Conservation (phyloP, 2,329 filamentous ascomycete species). For the Colletotrichum camelliae region DNA sequence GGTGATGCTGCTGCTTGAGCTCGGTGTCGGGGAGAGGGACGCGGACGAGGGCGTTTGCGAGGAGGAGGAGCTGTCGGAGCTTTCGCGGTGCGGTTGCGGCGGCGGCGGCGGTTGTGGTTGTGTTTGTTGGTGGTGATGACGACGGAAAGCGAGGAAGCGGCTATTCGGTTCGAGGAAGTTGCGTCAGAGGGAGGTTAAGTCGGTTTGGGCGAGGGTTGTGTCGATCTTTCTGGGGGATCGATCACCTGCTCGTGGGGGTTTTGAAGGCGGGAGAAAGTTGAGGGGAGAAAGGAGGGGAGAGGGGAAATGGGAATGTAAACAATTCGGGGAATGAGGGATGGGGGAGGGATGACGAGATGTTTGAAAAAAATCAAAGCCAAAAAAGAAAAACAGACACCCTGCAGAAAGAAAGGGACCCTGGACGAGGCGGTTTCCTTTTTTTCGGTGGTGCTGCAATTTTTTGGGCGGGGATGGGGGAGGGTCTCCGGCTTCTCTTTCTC, state of each 20-base stretch:
- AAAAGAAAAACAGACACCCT: background rate
- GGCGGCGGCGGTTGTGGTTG: background rate
- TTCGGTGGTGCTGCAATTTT: background rate
- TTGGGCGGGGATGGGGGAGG: background rate
- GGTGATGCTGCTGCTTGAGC: background rate
- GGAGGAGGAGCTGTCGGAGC: background rate
- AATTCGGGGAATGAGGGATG: background rate
- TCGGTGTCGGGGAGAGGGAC: background rate
- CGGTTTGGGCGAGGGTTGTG: background rate
- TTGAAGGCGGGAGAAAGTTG: background rate
- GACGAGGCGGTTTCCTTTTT: background rate
- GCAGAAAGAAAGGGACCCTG: background rate
- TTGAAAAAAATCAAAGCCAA: background rate
- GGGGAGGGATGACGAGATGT: background rate
- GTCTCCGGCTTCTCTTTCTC: background rate
- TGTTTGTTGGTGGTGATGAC: background rate
- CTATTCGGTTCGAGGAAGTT: conserved; percentile 1
- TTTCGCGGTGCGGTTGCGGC: background rate
- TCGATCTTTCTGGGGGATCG: background rate
- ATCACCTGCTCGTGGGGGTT: background rate
- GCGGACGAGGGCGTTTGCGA: background rate
- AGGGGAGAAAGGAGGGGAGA: background rate
- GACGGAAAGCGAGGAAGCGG: conserved; percentile 15
- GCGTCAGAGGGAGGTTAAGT: conserved; percentile 10
- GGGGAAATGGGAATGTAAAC: background rate